Evolutionary conservation across 495 filamentous ascomycete species (phyloP), one percentile per base, ranked within the genome.

Genomic region (Sabuloglossum arenarium): DNA sequence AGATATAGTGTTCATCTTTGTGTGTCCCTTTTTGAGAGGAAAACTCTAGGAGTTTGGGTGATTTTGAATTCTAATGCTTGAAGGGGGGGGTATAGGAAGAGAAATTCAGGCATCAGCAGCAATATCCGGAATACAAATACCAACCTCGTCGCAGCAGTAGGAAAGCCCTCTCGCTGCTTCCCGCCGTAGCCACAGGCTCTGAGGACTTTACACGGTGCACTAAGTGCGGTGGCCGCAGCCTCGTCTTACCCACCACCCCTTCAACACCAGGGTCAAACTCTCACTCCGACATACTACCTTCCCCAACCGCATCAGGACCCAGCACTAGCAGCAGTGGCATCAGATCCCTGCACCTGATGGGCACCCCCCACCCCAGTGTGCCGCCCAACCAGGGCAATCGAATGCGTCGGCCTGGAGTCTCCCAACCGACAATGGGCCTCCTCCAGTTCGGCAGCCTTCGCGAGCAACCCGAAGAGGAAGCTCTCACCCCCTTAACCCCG

Each of bases 41-140:
- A n/a, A n/a, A n/a, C n/a, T n/a, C n/a, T n/a, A n/a, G n/a, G n/a
- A n/a, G n/a, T n/a, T n/a, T n/a, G n/a, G n/a, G n/a, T n/a, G 1
- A 57, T 29, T 29, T 45, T 27, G 1, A 31, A 43, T 42, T 32
- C 24, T 27, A 25, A 16, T 14, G 27, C 0, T 1, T 24, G 6
- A 31, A 5, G 1, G 25, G 19, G 16, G 6, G 3, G 19, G 49
- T 43, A 31, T 60, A 88, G 80, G 86, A 94, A 69, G 91, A 97
- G 65, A 97, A 97, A 70, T 71, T 79, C 55, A 83, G 85, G 6
- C 91, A 98, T 69, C 83, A 85, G 61, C 81, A 80, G 59, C 84
- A 91, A 67, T 94, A 94, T 65, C 91, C 91, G 4, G 82, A 85
- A 55, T 98, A 98, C 66, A 78, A 87, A 62, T 98, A 95, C 66